Percentiles rank a stretch among this genome's conserved stretches.
phyloP scores from a whole-genome alignment of 208 protist species.

The Trypanosoma brucei region DNA sequence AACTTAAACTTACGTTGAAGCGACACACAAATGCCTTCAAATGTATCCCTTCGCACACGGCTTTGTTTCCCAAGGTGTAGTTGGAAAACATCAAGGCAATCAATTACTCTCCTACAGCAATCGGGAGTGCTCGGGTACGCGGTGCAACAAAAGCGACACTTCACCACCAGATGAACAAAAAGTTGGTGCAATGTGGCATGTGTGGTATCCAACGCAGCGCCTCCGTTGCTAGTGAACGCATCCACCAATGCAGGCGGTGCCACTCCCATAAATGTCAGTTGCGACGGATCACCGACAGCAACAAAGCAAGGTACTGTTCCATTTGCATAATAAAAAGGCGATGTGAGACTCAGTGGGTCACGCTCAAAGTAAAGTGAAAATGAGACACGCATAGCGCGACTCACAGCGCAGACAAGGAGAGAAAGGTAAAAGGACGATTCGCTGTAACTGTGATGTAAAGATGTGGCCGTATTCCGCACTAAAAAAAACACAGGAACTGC shows the following conservation, averaged over 20 bases:
- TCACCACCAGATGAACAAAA: conserved; percentile 39
- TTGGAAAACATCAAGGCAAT: conserved; percentile 70
- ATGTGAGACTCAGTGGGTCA: conserved; percentile 22
- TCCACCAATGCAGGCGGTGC: conserved; percentile 26
- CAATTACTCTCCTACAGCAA: conserved; percentile 36
- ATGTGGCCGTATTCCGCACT: conserved; percentile 29
- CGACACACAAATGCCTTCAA: conserved; percentile 62
- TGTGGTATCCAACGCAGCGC: background rate
- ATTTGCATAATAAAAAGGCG: conserved; percentile 43
- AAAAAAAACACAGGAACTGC: conserved; percentile 72
- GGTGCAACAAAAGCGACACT: conserved; percentile 38
- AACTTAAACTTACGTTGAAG: conserved; percentile 51
- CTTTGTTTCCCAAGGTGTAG: conserved; percentile 67
- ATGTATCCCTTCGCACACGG: conserved; percentile 44
- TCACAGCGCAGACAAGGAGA: conserved; percentile 64
- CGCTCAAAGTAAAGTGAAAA: conserved; percentile 13
- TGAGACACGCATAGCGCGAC: conserved; percentile 37
- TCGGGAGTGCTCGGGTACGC: conserved; percentile 37
- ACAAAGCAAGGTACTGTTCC: conserved; percentile 70
- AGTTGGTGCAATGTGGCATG: conserved; percentile 5
- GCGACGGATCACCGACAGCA: conserved; percentile 52
- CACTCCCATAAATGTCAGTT: conserved; percentile 51
- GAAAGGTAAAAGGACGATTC: conserved; percentile 71
- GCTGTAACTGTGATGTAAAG: conserved; percentile 29
- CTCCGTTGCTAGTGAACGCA: background rate